A percentile compares a stretch with the other conserved stretches of the same genome.
phyloP scores from a whole-genome alignment of 2,329 filamentous ascomycete genomes.

The Trichoderma endophyticum region DNA sequence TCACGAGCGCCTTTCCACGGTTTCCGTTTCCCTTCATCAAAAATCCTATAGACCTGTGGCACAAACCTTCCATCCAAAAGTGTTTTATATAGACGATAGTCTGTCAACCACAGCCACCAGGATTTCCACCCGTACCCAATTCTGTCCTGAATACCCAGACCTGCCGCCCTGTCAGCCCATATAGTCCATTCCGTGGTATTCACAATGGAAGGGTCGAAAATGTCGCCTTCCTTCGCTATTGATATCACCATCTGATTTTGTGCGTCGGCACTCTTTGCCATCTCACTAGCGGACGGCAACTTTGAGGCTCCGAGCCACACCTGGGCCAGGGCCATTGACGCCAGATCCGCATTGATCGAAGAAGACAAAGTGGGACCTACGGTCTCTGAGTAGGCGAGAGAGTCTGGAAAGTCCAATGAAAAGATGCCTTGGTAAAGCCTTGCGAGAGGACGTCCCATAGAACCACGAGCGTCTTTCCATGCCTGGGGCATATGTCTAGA shows the following conservation, averaged over 20 bases:
- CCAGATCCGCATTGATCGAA: constrained; percentile 24
- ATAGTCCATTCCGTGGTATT: constrained; percentile 23
- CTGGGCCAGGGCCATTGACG: constrained; percentile 34
- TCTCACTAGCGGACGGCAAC: constrained; percentile 34
- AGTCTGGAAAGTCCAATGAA: constrained; percentile 39
- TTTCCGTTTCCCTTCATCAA: constrained; percentile 23
- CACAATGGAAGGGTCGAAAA: constrained; percentile 24
- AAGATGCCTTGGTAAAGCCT: constrained; percentile 44
- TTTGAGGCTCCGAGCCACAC: constrained; percentile 25
- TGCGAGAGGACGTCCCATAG: constrained; percentile 29
- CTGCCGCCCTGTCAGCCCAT: constrained; percentile 34
- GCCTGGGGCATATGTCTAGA: constrained; percentile 15
- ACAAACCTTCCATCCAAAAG: constrained; percentile 27
- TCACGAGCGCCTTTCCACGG: constrained; percentile 21
- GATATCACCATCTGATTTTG: constrained; percentile 20
- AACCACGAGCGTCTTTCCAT: constrained; percentile 24
- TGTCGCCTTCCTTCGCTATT: constrained; percentile 21
- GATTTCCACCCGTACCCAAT: constrained; percentile 39
- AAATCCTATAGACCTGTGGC: constrained; percentile 24
- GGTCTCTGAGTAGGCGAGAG: constrained; percentile 36
- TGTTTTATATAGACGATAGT: constrained; percentile 36
- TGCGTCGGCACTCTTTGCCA: constrained; percentile 29
- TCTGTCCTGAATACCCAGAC: constrained; percentile 38
- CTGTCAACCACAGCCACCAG: constrained; percentile 40
- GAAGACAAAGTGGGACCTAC: constrained; percentile 18